These are phyloP conservation scores for Warburgia ugandensis DNA, from an alignment of 164 flowering plant species.

Conservation along the genomic window DNA sequence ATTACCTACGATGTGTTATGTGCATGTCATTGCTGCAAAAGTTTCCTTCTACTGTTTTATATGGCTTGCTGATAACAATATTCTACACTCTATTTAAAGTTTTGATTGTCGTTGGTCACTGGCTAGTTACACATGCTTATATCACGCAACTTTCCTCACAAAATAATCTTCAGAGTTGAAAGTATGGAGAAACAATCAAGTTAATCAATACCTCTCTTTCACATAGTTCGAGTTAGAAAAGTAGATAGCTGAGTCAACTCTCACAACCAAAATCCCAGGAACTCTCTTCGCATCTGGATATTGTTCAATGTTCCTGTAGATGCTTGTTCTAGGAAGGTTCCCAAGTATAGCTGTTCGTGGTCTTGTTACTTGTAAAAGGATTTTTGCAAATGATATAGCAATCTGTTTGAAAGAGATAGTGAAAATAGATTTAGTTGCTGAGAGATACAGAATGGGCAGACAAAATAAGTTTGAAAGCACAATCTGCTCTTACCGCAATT, in stretches of 20 bases:
- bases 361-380: conserved; percentile 77
- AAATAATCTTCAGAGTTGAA: no score
- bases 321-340: conserved; percentile 46
- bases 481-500: conserved; percentile 50
- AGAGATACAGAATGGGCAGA: not conserved
- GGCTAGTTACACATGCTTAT: no score
- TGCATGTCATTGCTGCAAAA: no score
- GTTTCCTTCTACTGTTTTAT: no score
- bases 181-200: not conserved
- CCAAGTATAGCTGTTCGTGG: conserved; percentile 75
- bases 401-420: conserved; percentile 31
- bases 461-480: not conserved
- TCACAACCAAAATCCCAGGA: conserved; percentile 56
- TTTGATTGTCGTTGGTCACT: no score
- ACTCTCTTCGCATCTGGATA: conserved; percentile 62
- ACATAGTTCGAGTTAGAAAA: conserved; percentile 82
- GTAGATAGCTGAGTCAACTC: conserved; percentile 82
- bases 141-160: no score
- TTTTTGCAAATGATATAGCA: conserved; percentile 66
- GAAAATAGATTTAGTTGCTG: not conserved
- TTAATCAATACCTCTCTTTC: conserved; percentile 60
- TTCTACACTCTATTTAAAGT: no score
- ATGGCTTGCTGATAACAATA: no score
- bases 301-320: conserved; percentile 64
- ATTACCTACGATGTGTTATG: no score